Base-by-base conservation (phyloP, 2,329 filamentous ascomycete genomes). In the Alternaria consortialis region DNA sequence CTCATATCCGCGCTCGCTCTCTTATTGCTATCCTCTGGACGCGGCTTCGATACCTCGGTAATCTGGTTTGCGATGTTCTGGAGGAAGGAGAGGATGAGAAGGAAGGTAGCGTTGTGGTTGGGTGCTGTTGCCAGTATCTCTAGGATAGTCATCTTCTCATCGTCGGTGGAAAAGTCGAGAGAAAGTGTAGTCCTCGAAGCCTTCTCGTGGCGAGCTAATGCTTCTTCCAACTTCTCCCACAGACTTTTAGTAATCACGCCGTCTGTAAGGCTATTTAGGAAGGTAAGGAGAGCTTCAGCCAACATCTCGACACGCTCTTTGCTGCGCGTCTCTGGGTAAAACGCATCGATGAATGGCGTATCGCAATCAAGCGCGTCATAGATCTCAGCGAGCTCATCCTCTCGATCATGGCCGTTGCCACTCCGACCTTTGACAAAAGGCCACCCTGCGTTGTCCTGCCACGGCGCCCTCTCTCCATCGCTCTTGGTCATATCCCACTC, bases 51-150 rank as follows among this genome's bases (percentile, higher is more conserved):
- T 29, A 71, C 63, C 34, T 67, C 66, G 56, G 82, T 73, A 7
- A 89, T 77, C 69, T 90, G 87, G 34, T 82, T 81, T 29, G 84
- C 80, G 37, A 90, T 83, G 11, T 85, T 83, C 23, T 84, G 84
- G 11, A 97, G 84, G 79, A 93, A 94, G 8, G 91, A 89, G 0
- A 90, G 92, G 15, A 97, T 81, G 66, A 97, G 93, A 2, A 97
- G 91, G 72, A 97, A 97, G 0, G 91, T 91, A 56, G 97, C 94
- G 74, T 93, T 95, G 79, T 97, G 91, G 51, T 90, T 90, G 0
- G 93, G 74, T 1, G 73, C 91, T 0, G 87, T 85, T 2, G 86
- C 82, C 2, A 97, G 84, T 2, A 90, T 85, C 67, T 97, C 94
- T 5, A 97, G 86, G 2, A 95, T 80, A 75, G 82, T 83, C 39